These are phyloP conservation scores for Trichoderma sp. DNA, from an alignment of 2,329 filamentous ascomycete species.

Conservation along the genomic window DNA sequence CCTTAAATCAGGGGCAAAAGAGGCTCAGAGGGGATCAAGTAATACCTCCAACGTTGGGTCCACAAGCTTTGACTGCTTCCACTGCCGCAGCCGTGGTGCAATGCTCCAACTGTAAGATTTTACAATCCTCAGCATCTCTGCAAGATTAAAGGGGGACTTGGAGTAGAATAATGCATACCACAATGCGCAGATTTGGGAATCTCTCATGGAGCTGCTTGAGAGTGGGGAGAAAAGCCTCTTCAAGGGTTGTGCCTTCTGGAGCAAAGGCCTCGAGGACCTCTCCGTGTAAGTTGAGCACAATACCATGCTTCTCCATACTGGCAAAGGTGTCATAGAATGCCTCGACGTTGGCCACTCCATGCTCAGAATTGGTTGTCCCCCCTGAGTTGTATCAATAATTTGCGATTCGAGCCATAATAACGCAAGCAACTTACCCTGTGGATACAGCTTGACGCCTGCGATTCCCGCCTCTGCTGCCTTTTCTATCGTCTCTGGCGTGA, in stretches of 20 bases:
- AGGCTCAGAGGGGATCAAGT: neutral
- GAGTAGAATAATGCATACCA: conserved; percentile 34
- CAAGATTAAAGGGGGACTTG: neutral
- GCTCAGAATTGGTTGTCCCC: conserved; percentile 63
- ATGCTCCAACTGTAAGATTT: conserved; percentile 60
- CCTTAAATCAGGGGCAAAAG: neutral
- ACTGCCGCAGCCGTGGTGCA: conserved; percentile 82
- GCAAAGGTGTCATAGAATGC: conserved; percentile 75
- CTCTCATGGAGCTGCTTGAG: conserved; percentile 66
- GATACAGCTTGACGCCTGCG: conserved; percentile 69
- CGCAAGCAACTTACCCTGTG: conserved; percentile 37
- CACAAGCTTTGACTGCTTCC: conserved; percentile 72
- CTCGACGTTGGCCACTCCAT: conserved; percentile 67
- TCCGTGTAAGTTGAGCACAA: conserved; percentile 86
- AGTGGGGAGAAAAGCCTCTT: conserved; percentile 71
- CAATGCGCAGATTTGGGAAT: conserved; percentile 69
- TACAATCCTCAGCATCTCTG: neutral
- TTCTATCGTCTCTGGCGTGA: conserved; percentile 67
- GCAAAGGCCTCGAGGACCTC: conserved; percentile 60
- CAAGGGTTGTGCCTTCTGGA: conserved; percentile 44
- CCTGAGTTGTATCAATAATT: conserved; percentile 34
- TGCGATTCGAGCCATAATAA: neutral
- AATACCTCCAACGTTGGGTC: conserved; percentile 65
- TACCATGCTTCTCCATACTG: conserved; percentile 79
- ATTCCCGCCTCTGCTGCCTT: conserved; percentile 72